These are phyloP conservation scores for Neoscytalidium dimidiatum DNA, from an alignment of 2,329 filamentous ascomycete genomes.

Conservation along the genomic window DNA sequence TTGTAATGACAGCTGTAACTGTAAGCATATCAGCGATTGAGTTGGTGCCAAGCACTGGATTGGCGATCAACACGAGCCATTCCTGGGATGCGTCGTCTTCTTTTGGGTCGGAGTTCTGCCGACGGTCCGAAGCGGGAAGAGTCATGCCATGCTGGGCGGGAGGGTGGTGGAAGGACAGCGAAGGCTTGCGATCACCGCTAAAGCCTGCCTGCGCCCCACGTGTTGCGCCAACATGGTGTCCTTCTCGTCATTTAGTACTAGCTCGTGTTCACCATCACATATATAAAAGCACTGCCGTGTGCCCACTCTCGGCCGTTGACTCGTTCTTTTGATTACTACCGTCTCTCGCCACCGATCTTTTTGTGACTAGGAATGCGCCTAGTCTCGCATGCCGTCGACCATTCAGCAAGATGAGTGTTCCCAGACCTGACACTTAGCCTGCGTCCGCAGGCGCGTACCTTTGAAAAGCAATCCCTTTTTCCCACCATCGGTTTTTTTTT, in stretches of 20 bases:
- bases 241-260: slow-evolving; percentile 2
- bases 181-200: slow-evolving; percentile 13
- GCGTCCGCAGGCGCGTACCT: neutral
- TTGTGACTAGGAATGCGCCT: slow-evolving; percentile 2
- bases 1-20: neutral
- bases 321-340: neutral
- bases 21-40: neutral
- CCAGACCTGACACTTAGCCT: slow-evolving; percentile 5
- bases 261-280: neutral
- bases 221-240: slow-evolving; percentile 11
- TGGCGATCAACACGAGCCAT: neutral
- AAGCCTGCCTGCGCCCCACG: slow-evolving; percentile 7
- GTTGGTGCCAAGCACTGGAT: neutral
- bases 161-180: slow-evolving; percentile 7
- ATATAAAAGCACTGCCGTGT: neutral
- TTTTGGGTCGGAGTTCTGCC: neutral
- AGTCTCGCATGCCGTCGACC: neutral
- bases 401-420: slow-evolving; percentile 13
- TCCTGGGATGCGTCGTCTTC: slow-evolving; percentile 2
- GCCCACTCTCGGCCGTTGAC: neutral
- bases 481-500: slow-evolving; percentile 15
- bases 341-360: neutral
- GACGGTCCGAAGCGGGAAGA: neutral
- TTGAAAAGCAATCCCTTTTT: slow-evolving; percentile 12
- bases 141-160: slow-evolving; percentile 3